Base-by-base conservation (phyloP, 352 stramenopile species). In the Pythium scleroteichum region DNA sequence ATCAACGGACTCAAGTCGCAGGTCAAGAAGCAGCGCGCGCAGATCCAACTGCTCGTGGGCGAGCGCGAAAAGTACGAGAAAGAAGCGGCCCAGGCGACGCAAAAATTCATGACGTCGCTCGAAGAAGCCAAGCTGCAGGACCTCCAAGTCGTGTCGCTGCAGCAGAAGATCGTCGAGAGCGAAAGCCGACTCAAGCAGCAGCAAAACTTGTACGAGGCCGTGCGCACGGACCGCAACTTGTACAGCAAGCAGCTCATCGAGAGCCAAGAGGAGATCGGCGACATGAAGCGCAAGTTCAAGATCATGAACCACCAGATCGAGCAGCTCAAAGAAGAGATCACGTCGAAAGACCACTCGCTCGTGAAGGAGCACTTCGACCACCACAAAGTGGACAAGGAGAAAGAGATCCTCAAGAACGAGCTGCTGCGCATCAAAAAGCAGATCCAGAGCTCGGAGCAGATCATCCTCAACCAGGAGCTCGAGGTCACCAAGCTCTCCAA, bases 211-310 rank as follows among this genome's bases (percentile, higher is more conserved):
- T 98, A 99, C 65, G 96, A 99, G 55, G 81, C 74, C 22, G 92
- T 98, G 26, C 92, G 94, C 33, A 89, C 79, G 46, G 97, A 99
- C 57, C 85, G 91, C 38, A 99, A 98, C 59, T 62, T 98, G 47
- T 98, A 98, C 78, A 93, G 82, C 64, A 99, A 98, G 75, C 96
- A 98, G 55, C 79, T 99, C 27, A 95, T 98, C 49, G 95, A 99
- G 67, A 88, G 85, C 20, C 92, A 98, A 62, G 93, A 98, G 68
- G 95, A 98, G 68, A 98, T 99, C 42, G 84, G 83, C 8, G 90
- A 98, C 67, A 96, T 99, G 84, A 98, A 98, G 67, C 85, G 93
- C 68, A 98, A 98, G 69, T 97, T 98, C 74, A 98, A 98, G 71
- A 98, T 98, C 72, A 90, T 98, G 68, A 97, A 86, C 46, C 91